Evolutionary conservation across 768 basidiomycete species (phyloP), one percentile per base, ranked within the genome.

Genomic region (Tylopilus sp.): DNA sequence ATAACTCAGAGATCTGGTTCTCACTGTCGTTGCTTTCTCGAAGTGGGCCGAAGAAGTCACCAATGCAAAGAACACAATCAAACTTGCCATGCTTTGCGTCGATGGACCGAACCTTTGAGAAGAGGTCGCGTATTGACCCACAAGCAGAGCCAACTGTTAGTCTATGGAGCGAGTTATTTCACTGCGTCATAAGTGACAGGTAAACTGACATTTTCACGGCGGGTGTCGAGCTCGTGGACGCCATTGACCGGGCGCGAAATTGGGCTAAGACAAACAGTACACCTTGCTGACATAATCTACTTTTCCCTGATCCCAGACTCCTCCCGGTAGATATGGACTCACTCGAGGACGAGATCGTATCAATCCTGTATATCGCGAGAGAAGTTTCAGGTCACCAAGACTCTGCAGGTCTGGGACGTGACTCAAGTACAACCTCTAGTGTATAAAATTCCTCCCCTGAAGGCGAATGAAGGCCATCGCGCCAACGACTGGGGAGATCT

Each of bases 71-170:
- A 8, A 86, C 80, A 50, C 91, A 78, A 64, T 92, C 89, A 66
- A 98, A 98, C 66, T 89, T 90, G 56, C 94, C 94, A 70, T 97
- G 90, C 72, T 96, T 97, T 49, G 83, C 77, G 73, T 98, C 85
- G 59, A 97, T 91, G 26, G 82, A 72, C 54, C 82, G 85, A 62
- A 98, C 80, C 76, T 93, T 97, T 52, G 80, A 68, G 63, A 92
- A 86, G 26, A 95, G 76, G n/a, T 83, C 79, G 29, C 76, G 71
- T 63, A 97, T 83, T 1, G 82, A 80, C 25, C 93, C 93, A 30
- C 76, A 72, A 7, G 89, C 84, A 46, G 93, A 84, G 16, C 94
- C 94, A 40, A 95, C 84, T 6, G 89, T 85, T 50, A 97, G 74
- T 58, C 84, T 85, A 45, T 6, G 43, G 6, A 24, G 22, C 19